phyloP scores from a whole-genome alignment of 2,329 filamentous ascomycete genomes.

The Lasiodiplodia sp. region DNA sequence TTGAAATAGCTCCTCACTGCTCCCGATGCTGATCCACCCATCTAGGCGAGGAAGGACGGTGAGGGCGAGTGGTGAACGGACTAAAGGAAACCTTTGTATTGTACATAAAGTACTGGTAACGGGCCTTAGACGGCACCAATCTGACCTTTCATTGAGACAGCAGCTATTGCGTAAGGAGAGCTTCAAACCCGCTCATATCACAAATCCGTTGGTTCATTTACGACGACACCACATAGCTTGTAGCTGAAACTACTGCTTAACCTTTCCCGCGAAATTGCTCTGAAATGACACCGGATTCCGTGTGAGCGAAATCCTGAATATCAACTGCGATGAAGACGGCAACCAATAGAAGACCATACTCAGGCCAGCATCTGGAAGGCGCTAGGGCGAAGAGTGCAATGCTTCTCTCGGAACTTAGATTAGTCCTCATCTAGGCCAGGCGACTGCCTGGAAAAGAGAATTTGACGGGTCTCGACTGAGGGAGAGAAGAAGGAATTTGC shows the following conservation, averaged over 20 bases:
- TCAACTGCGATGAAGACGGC: too few species aligned
- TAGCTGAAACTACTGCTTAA: neutral
- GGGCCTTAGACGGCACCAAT: constrained; percentile 9
- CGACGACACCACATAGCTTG: constrained; percentile 38
- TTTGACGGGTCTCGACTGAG: too few species aligned
- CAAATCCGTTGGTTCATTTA: neutral
- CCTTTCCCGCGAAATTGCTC: neutral
- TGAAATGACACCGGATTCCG: too few species aligned
- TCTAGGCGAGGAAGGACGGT: constrained; percentile 34
- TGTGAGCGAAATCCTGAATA: too few species aligned
- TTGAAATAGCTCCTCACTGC: too few species aligned
- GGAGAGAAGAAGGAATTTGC: too few species aligned
- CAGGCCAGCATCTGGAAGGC: too few species aligned
- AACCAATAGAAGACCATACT: too few species aligned
- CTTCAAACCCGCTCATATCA: neutral
- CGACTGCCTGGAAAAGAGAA: too few species aligned
- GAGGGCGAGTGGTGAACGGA: constrained; percentile 32
- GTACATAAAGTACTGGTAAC: constrained; percentile 22
- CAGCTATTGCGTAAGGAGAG: neutral
- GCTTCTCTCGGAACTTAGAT: too few species aligned
- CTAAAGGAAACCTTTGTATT: constrained; percentile 1
- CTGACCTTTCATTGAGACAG: neutral
- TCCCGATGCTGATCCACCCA: neutral
- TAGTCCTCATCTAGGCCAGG: too few species aligned
- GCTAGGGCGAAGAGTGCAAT: too few species aligned